Conservation (phyloP, 106 monocot genomes). For the Allium sativum region DNA sequence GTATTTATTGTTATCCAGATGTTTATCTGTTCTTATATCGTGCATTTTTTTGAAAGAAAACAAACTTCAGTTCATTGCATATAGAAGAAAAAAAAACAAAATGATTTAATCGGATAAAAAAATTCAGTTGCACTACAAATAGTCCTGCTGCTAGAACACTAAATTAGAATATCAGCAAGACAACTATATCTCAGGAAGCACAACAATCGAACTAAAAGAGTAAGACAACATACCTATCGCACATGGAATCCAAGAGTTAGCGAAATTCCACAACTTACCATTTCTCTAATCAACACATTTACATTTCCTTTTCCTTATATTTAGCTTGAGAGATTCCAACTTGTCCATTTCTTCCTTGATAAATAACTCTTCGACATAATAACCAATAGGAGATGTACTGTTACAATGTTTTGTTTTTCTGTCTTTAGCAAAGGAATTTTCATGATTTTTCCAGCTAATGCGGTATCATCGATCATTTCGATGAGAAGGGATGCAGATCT, state of each 20-base stretch:
- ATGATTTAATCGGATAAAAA: too few relatives aligned
- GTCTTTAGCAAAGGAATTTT: constrained; percentile 27
- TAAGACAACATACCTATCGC: constrained; percentile 78
- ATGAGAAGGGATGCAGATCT: constrained; percentile 43
- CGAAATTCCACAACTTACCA: constrained; percentile 33
- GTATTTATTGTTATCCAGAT: neutral
- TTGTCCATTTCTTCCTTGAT: constrained; percentile 39
- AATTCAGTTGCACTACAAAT: too few relatives aligned
- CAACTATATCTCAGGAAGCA: too few relatives aligned
- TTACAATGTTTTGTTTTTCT: constrained; percentile 3
- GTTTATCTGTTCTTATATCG: neutral
- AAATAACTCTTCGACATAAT: constrained; percentile 38
- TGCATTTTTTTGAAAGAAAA: too few relatives aligned
- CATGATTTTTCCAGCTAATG: constrained; percentile 33
- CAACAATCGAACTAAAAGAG: constrained; percentile 39
- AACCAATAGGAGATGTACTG: too few relatives aligned
- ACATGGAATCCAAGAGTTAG: constrained; percentile 63
- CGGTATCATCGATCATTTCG: constrained; percentile 30
- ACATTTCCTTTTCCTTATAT: constrained; percentile 1
- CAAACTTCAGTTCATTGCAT: too few relatives aligned
- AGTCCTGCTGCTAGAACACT: too few relatives aligned
- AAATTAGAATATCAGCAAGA: too few relatives aligned
- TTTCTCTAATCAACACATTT: neutral
- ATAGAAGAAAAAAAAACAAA: too few relatives aligned
- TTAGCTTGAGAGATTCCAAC: constrained; percentile 29